A percentile compares a stretch with the other conserved stretches of the same genome.
phyloP scores from a whole-genome alignment of 2,329 filamentous ascomycete species.

The Hirsutella minnesotensis region DNA sequence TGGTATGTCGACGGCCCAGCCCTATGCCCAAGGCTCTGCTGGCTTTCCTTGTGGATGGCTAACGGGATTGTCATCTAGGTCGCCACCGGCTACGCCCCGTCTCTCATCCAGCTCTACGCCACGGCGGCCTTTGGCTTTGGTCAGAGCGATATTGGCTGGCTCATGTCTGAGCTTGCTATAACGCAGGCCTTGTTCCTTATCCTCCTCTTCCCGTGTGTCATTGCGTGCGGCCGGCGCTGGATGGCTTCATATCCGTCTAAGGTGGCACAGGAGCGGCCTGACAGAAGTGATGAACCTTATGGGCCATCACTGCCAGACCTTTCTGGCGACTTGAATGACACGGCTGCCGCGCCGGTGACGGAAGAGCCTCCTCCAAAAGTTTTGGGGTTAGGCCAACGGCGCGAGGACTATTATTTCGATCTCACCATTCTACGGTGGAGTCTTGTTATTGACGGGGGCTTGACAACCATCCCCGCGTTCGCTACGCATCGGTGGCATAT shows the following conservation, averaged over 20 bases:
- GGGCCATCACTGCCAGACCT: too few relatives aligned
- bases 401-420: constrained; percentile 48
- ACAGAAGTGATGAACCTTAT: too few relatives aligned
- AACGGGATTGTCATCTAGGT: constrained; percentile 22
- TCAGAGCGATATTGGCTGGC: constrained; percentile 42
- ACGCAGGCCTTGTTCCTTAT: constrained; percentile 44
- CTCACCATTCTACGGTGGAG: constrained; percentile 56
- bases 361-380: neutral
- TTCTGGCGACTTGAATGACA: neutral
- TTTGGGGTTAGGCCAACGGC: constrained; percentile 28
- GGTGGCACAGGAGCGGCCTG: too few relatives aligned
- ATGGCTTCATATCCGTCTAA: too few relatives aligned
- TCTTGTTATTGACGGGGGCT: constrained; percentile 48
- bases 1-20: too few relatives aligned
- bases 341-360: neutral
- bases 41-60: too few relatives aligned
- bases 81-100: constrained; percentile 55
- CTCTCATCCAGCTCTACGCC: constrained; percentile 48
- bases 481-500: constrained; percentile 55
- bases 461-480: constrained; percentile 53
- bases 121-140: constrained; percentile 42
- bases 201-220: constrained; percentile 40
- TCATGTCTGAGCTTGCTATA: constrained; percentile 44
- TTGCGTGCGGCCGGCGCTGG: constrained; percentile 27
- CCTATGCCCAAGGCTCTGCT: too few relatives aligned